Percentiles rank a stretch among this genome's conserved stretches.
Evolutionary conservation across 495 filamentous ascomycete genomes (phyloP).

Genomic region (Opeltia flavorubescens): DNA sequence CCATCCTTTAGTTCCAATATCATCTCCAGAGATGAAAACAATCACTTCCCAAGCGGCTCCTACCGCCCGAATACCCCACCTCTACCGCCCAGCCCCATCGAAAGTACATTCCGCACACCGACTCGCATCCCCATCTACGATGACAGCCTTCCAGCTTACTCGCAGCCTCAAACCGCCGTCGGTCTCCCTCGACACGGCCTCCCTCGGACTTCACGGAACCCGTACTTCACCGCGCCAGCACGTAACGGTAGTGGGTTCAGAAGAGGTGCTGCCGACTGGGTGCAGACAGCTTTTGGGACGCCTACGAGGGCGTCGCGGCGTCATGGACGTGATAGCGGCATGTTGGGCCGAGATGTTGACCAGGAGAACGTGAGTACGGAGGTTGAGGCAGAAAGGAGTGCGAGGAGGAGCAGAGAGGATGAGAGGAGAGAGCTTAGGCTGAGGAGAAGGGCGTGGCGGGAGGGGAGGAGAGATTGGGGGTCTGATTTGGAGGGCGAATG

Average conservation of each 20-base stretch:
- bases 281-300: not conserved
- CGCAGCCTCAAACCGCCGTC: conserved; percentile 41
- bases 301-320: not conserved
- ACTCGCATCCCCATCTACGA: conserved; percentile 28
- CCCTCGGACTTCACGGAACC: not conserved
- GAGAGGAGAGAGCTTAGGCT: not conserved
- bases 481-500: not conserved
- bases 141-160: conserved; percentile 31
- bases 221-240: not conserved
- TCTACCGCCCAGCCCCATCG: not conserved
- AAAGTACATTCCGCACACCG: not conserved
- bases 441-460: not conserved
- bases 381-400: conserved; percentile 6
- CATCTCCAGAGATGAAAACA: not conserved
- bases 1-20: conserved; percentile 1
- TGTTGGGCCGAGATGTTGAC: not conserved
- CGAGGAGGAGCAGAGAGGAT: conserved; percentile 4
- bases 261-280: not conserved
- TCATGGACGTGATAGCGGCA: not conserved
- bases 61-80: conserved; percentile 1
- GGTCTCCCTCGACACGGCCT: conserved; percentile 25
- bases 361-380: conserved; percentile 10
- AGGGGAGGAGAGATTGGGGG: not conserved
- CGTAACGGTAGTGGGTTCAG: not conserved
- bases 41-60: not conserved